Evolutionary conservation across 228 moss, liverwort and hornwort genomes (phyloP).

Genomic region (Sphagnum magellanicum): DNA sequence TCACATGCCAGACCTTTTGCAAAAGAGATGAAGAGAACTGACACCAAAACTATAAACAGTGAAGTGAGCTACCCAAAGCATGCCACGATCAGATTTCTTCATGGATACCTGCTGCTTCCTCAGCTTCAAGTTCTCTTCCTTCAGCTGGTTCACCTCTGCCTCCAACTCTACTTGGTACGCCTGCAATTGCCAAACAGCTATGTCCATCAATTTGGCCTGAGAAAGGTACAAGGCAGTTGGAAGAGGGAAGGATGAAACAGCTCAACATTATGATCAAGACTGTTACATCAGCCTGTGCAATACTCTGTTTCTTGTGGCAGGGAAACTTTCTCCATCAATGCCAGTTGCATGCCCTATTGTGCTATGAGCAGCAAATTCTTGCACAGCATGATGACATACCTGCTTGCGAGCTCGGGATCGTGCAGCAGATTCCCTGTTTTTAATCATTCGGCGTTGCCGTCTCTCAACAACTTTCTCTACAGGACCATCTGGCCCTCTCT

Average conservation of each 20-base stretch:
- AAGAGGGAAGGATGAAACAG: neutral
- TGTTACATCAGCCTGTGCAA: neutral
- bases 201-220: neutral
- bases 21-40: neutral
- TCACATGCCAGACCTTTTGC: neutral
- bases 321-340: neutral
- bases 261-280: neutral
- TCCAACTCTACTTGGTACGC: conserved; percentile 66
- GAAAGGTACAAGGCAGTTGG: neutral
- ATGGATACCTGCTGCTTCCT: conserved; percentile 78
- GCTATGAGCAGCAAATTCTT: neutral
- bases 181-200: conserved; percentile 11
- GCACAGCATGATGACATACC: conserved; percentile 16
- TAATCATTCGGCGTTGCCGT: conserved; percentile 91
- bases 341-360: neutral
- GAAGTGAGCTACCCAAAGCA: conserved; percentile 11
- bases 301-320: neutral
- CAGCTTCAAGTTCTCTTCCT: conserved; percentile 52
- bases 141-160: conserved; percentile 57
- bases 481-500: conserved; percentile 63
- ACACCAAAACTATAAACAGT: neutral
- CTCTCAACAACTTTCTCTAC: conserved; percentile 90
- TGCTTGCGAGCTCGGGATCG: conserved; percentile 94
- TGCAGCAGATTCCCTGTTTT: conserved; percentile 92
- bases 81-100: conserved; percentile 40